These are phyloP conservation scores for Coemansia sp. DNA, from an alignment of 192 early-diverging fungal genomes.

Conservation along the genomic window DNA sequence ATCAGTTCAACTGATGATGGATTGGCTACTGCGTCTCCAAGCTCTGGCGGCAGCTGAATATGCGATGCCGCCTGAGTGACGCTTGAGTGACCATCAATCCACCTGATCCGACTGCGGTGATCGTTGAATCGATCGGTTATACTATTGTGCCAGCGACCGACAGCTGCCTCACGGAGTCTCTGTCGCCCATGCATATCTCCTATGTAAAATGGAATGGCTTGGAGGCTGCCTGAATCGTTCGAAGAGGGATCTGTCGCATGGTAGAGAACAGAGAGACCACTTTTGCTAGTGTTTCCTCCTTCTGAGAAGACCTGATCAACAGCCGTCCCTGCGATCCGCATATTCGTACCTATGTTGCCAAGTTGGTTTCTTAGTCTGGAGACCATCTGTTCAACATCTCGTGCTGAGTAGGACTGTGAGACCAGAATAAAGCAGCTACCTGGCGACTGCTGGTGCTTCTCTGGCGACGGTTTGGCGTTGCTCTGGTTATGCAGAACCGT, in stretches of 20 bases:
- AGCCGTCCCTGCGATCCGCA: constrained; percentile 17
- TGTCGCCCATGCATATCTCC: constrained; percentile 47
- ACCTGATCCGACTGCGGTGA: not conserved
- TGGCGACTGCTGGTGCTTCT: not conserved
- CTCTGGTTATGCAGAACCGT: not conserved
- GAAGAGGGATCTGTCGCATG: not conserved
- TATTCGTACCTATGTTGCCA: not conserved
- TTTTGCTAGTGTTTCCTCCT: not conserved
- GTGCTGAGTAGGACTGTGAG: constrained; percentile 23
- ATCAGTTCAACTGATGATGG: constrained; percentile 18
- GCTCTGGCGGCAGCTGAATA: constrained; percentile 25
- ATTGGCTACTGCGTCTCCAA: constrained; percentile 2
- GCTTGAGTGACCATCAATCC: constrained; percentile 18
- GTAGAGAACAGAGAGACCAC: constrained; percentile 29
- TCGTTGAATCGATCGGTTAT: constrained; percentile 20
- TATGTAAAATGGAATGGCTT: constrained; percentile 27
- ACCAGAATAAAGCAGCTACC: constrained; percentile 38
- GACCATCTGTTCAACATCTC: constrained; percentile 12
- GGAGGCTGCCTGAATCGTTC: not conserved
- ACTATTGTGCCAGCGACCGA: constrained; percentile 43
- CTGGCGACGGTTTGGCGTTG: not conserved
- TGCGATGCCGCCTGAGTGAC: constrained; percentile 33
- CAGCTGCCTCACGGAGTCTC: constrained; percentile 37
- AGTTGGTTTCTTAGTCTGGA: constrained; percentile 2
- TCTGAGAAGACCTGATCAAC: constrained; percentile 20